Evolutionary conservation across 2,329 filamentous ascomycete species (phyloP).

Genomic region (Zelopaecilomyces penicillatus): DNA sequence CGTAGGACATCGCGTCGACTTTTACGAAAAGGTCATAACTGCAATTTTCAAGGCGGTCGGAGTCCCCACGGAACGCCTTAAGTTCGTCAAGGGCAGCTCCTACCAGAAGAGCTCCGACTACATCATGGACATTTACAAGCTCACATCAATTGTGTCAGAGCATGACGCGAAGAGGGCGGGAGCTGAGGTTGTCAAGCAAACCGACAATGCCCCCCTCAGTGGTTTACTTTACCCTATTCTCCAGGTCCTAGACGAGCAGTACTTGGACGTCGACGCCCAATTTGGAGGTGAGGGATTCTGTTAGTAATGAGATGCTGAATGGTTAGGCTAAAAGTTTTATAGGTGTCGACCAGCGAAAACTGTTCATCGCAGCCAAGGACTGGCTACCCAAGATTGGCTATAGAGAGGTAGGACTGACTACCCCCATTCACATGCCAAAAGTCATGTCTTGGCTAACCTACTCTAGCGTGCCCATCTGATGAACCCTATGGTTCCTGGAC

Average conservation of each 20-base stretch:
- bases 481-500: conserved; percentile 78
- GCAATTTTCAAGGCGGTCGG: conserved; percentile 67
- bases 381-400: conserved; percentile 81
- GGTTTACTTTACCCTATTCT: conserved; percentile 41
- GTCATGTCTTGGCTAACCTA: conserved; percentile 5
- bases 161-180: conserved; percentile 85
- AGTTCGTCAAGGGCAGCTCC: conserved; percentile 75
- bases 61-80: conserved; percentile 68
- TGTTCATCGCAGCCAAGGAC: conserved; percentile 80
- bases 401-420: conserved; percentile 41
- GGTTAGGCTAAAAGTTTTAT: neutral
- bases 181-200: conserved; percentile 91
- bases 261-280: conserved; percentile 80
- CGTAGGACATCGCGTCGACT: conserved; percentile 70
- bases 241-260: conserved; percentile 84
- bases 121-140: conserved; percentile 79
- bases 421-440: neutral
- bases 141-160: conserved; percentile 62
- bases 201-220: conserved; percentile 61
- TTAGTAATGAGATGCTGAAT: neutral
- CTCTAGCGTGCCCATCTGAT: conserved; percentile 29
- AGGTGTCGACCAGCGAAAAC: conserved; percentile 73
- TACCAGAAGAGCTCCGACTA: conserved; percentile 72
- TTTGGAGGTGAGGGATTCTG: conserved; percentile 53
- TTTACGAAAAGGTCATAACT: conserved; percentile 73